phyloP scores from a whole-genome alignment of 73 alveolate species.

The Tetrahymena elliotti region DNA sequence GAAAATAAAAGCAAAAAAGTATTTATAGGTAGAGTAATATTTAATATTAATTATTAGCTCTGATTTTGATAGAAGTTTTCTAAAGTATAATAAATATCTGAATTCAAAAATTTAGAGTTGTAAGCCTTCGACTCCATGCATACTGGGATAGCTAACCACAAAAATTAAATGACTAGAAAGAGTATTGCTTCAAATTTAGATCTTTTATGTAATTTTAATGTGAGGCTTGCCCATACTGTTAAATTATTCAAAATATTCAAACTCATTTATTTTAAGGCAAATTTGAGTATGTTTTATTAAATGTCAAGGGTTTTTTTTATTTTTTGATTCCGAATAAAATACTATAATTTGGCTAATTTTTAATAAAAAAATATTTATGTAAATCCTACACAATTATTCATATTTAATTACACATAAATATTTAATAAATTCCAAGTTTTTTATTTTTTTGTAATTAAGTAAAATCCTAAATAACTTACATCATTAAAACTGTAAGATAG shows the following conservation, averaged over 20 bases:
- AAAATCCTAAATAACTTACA: too few species aligned
- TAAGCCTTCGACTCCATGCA: not conserved
- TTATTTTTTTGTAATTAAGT: too few species aligned
- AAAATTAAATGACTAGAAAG: not conserved
- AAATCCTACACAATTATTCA: not conserved
- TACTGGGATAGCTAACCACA: not conserved
- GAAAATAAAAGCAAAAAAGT: not conserved
- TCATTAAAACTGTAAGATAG: too few species aligned
- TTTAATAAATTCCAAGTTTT: not conserved
- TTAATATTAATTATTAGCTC: not conserved
- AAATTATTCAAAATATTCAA: not conserved
- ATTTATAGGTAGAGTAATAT: not conserved
- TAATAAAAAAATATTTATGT: too few species aligned
- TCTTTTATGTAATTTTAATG: not conserved
- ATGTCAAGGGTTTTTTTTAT: not conserved
- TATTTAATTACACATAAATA: too few species aligned
- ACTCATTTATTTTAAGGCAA: not conserved
- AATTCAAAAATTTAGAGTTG: not conserved
- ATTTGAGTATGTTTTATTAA: not conserved
- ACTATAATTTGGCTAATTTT: too few species aligned
- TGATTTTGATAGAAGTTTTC: not conserved
- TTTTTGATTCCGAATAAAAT: not conserved
- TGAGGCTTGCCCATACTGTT: not conserved
- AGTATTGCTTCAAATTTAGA: not conserved
- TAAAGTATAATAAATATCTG: not conserved